Conservation (phyloP, 768 basidiomycete species). For the Amanita rubescens region DNA sequence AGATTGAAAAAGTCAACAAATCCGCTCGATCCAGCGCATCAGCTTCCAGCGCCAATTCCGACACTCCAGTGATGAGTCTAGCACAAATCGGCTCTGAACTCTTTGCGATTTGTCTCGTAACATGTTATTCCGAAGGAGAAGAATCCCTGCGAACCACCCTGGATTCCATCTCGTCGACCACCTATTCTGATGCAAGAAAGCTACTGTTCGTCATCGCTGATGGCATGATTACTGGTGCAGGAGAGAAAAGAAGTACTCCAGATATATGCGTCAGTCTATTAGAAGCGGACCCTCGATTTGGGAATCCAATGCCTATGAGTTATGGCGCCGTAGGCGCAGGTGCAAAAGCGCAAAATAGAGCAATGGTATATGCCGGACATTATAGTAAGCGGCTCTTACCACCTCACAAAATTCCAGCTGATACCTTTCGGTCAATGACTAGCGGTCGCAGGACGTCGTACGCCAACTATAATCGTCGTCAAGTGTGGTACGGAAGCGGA, state of each 20-base stretch:
- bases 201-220: constrained; percentile 92
- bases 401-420: constrained; percentile 3
- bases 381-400: constrained; percentile 58
- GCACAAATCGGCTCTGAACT: constrained; percentile 92
- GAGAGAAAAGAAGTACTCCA: constrained; percentile 93
- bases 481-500: constrained; percentile 94
- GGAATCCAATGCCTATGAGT: constrained; percentile 91
- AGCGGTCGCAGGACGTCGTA: constrained; percentile 83
- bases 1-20: constrained; percentile 39
- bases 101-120: constrained; percentile 92
- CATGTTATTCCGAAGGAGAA: constrained; percentile 97
- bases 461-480: constrained; percentile 89
- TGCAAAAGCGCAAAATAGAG: constrained; percentile 83
- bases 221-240: constrained; percentile 97
- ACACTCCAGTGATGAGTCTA: constrained; percentile 69
- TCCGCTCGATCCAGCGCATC: constrained; percentile 44
- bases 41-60: constrained; percentile 43
- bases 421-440: constrained; percentile 3
- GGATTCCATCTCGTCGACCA: constrained; percentile 87
- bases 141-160: constrained; percentile 87
- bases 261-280: constrained; percentile 91
- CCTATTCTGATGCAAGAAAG: constrained; percentile 89
- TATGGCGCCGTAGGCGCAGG: constrained; percentile 90
- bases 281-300: constrained; percentile 92
- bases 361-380: constrained; percentile 99